Evolutionary conservation across 139 green algal genomes (phyloP), one percentile per base, ranked within the genome.

Genomic region (Chlamydomonas applanata): DNA sequence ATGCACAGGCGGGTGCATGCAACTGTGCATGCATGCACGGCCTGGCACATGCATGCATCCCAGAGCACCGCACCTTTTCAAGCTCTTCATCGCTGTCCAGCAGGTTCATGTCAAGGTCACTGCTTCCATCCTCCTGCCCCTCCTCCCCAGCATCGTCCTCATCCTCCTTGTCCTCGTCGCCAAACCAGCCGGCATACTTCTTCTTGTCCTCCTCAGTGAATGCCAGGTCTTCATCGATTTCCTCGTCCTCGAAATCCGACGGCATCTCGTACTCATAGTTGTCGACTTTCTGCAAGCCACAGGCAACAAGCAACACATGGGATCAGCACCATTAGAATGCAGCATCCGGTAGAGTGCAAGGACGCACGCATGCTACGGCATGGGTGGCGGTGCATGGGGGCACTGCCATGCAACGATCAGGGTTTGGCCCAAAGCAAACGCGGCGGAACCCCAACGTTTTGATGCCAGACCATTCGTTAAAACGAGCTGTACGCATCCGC

Each of bases 181-280:
- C 82, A 76, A 95, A 94, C 83, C 84, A 86, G 40, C 83, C 85
- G 7, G 81, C 91, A 73, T 92, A 97, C 79, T 86, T 80, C 35
- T 83, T 81, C 72, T 95, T 87, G 76, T 98, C 94, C 66, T 97
- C 79, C 25, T 76, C 88, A 1, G 83, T 97, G 75, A 98, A 98
- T 2, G 94, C 94, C 17, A 83, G 59, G 40, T 98, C 94, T 69
- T 98, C 94, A 53, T 98, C 93, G 35, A 98, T 98, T 66, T 98
- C 94, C 76, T 98, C 94, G 33, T 98, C 94, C 72, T 97, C 89
- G 83, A 97, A 97, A 69, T 97, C 91, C 0, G 76, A 87, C 0
- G 91, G 92, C 59, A 97, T 73, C 77, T 97, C 89, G 72, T 97
- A 97, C 72, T 97, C 91, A 68, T 95, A 97, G 52, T 90, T 93